A percentile compares a stretch with the other conserved stretches of the same genome.
Evolutionary conservation across 371 early-diverging fungal genomes (phyloP).

Genomic region (Chytridiales sp.): DNA sequence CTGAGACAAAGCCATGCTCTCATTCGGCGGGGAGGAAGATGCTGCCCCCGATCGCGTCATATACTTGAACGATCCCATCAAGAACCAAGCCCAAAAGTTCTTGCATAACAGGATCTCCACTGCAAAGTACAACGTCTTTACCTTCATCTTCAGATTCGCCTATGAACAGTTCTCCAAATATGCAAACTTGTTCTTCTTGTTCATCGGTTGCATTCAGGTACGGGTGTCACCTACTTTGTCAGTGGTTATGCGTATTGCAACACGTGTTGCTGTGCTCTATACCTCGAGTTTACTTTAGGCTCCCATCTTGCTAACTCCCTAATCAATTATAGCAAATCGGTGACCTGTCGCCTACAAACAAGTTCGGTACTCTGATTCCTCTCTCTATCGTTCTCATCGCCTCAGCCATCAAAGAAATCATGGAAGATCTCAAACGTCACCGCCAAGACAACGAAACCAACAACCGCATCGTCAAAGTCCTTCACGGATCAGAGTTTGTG

Average conservation of each 20-base stretch:
- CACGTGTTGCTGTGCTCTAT: constrained; percentile 39
- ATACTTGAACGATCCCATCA: constrained; percentile 76
- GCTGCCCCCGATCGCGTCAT: constrained; percentile 58
- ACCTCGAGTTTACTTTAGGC: constrained; percentile 46
- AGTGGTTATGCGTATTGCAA: constrained; percentile 23
- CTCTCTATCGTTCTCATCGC: constrained; percentile 85
- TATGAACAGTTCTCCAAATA: constrained; percentile 84
- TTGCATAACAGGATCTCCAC: constrained; percentile 76
- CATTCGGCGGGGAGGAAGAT: constrained; percentile 25
- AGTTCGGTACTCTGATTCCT: constrained; percentile 90
- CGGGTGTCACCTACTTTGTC: constrained; percentile 6
- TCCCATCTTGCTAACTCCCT: constrained; percentile 43
- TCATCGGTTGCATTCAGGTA: constrained; percentile 73
- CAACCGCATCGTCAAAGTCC: constrained; percentile 56
- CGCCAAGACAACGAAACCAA: constrained; percentile 67
- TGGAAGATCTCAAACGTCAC: constrained; percentile 87
- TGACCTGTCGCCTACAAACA: constrained; percentile 73
- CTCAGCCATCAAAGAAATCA: constrained; percentile 94
- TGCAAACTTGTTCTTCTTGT: constrained; percentile 93
- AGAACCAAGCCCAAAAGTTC: constrained; percentile 74
- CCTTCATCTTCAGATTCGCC: constrained; percentile 85
- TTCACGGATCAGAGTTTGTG: constrained; percentile 48
- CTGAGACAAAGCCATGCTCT: neutral
- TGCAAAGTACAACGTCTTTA: constrained; percentile 79
- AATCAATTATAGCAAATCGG: constrained; percentile 45